A percentile compares a stretch with the other conserved stretches of the same genome.
Conservation (phyloP, 768 basidiomycete species). For the Kwoniella newhampshirensis region DNA sequence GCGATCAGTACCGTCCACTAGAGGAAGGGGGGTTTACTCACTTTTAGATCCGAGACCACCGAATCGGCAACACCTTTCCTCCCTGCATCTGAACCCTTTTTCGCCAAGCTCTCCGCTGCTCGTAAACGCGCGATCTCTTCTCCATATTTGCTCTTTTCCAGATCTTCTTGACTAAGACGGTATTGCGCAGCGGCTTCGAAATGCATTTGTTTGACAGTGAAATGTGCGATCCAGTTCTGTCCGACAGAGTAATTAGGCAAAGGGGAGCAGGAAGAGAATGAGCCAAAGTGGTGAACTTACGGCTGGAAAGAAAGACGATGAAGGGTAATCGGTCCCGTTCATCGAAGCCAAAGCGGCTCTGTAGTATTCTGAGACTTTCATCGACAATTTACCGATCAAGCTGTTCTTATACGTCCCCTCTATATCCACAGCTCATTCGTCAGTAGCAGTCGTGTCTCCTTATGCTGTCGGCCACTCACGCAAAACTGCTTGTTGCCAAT, state of each 20-base stretch:
- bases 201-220: conserved; percentile 78
- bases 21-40: conserved; percentile 47
- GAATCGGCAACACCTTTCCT: conserved; percentile 64
- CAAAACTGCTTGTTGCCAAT: conserved; percentile 86
- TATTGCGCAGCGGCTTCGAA: conserved; percentile 87
- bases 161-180: conserved; percentile 82
- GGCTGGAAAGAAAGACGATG: conserved; percentile 47
- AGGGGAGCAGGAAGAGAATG: no score
- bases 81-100: conserved; percentile 68
- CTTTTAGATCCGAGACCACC: conserved; percentile 78
- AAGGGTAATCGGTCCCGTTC: conserved; percentile 41
- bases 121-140: conserved; percentile 75
- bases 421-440: background rate
- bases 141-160: conserved; percentile 74
- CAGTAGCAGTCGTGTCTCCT: background rate
- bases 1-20: conserved; percentile 1
- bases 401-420: conserved; percentile 74
- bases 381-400: conserved; percentile 77
- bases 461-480: conserved; percentile 57
- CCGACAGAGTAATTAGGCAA: no score
- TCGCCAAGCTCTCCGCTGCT: conserved; percentile 67
- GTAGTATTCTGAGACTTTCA: conserved; percentile 69
- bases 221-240: conserved; percentile 78
- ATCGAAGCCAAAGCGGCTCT: conserved; percentile 55
- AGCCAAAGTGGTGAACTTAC: conserved; percentile 26